Percentiles rank a stretch among this genome's conserved stretches.
phyloP scores from a whole-genome alignment of 2,329 filamentous ascomycete genomes.

The Diaporthe amygdali region DNA sequence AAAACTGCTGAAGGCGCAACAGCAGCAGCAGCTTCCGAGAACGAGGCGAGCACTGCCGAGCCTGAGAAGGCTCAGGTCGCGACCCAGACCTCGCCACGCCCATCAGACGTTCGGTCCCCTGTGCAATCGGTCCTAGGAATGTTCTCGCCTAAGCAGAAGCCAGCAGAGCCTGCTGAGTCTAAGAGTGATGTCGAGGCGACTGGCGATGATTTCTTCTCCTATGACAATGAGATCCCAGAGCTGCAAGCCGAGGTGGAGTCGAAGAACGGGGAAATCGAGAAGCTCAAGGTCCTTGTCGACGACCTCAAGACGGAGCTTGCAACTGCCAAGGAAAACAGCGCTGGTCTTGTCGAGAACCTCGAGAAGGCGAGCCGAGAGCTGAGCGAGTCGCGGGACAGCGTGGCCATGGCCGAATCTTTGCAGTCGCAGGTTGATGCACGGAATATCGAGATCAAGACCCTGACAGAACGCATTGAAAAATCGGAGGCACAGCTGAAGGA shows the following conservation, averaged over 20 bases:
- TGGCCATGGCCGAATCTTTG: conserved; percentile 48
- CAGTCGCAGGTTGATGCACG: conserved; percentile 55
- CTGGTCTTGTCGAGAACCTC: conserved; percentile 69
- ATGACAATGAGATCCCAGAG: conserved; percentile 84
- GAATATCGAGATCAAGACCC: conserved; percentile 51
- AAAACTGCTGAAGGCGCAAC: conserved; percentile 30
- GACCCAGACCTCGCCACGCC: conserved; percentile 26
- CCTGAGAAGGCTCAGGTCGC: conserved; percentile 32
- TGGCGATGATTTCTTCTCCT: conserved; percentile 85
- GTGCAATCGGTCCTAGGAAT: conserved; percentile 53
- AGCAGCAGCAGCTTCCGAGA: conserved; percentile 38
- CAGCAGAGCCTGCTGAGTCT: conserved; percentile 32
- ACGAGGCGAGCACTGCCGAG: conserved; percentile 26
- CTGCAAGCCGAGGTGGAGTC: conserved; percentile 77
- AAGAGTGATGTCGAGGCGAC: conserved; percentile 39
- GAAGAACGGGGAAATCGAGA: conserved; percentile 73
- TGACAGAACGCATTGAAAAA: conserved; percentile 54
- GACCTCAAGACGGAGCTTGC: conserved; percentile 73
- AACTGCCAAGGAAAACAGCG: conserved; percentile 72
- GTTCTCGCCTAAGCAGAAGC: conserved; percentile 54
- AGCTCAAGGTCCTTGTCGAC: conserved; percentile 72
- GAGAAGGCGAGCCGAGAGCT: conserved; percentile 72
- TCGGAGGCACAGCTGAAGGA: conserved; percentile 50
- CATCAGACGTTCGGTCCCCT: conserved; percentile 48
- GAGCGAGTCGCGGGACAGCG: conserved; percentile 48